Conservation (phyloP, 2,329 filamentous ascomycete species). For the Venturiaceae sp. region DNA sequence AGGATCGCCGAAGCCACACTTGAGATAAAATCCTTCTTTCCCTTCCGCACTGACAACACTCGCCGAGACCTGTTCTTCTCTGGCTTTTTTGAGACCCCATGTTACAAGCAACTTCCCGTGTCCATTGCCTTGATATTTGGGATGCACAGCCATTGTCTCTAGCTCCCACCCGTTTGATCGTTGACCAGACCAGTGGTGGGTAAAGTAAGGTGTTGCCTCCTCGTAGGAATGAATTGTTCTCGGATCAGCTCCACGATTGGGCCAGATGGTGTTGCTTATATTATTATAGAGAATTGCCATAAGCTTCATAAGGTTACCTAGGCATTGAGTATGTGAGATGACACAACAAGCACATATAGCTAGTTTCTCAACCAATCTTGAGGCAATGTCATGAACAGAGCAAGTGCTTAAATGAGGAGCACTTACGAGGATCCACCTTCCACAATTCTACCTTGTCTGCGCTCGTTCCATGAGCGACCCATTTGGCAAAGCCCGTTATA, state of each 20-base stretch:
- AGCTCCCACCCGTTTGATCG: constrained; percentile 30
- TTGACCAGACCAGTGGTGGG: constrained; percentile 14
- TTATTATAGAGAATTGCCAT: neutral
- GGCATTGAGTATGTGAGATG: neutral
- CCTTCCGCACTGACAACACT: constrained; percentile 29
- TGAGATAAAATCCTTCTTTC: constrained; percentile 31
- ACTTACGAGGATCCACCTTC: neutral
- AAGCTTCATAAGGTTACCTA: neutral
- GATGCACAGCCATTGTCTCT: constrained; percentile 26
- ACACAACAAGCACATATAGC: too few relatives aligned
- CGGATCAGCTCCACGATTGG: constrained; percentile 10
- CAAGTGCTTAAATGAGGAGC: too few relatives aligned
- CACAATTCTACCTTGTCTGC: neutral
- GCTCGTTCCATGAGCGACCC: neutral
- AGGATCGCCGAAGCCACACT: constrained; percentile 23
- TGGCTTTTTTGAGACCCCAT: constrained; percentile 30
- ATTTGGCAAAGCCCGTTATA: constrained; percentile 15
- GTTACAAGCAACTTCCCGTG: constrained; percentile 27
- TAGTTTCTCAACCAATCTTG: too few relatives aligned
- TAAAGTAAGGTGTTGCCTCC: constrained; percentile 10
- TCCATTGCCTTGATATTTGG: constrained; percentile 26
- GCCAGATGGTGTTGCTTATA: neutral
- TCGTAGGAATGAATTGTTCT: constrained; percentile 12
- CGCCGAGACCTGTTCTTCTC: constrained; percentile 26
- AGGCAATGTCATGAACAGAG: too few relatives aligned